A percentile compares a stretch with the other conserved stretches of the same genome.
phyloP scores from a whole-genome alignment of 768 basidiomycete genomes.

The Leccinum sublutescens region DNA sequence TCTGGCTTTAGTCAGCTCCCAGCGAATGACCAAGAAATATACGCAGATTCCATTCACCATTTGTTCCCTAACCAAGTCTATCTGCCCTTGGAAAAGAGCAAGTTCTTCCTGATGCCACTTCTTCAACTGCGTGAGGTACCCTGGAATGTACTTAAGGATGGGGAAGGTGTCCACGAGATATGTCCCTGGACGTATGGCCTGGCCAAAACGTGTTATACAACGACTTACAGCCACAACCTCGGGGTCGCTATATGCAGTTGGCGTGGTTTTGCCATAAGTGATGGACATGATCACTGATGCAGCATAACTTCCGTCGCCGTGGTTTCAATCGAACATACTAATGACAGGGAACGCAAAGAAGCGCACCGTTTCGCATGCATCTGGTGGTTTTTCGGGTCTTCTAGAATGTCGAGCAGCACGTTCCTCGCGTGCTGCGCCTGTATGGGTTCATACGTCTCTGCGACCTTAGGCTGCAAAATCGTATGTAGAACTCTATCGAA shows the following conservation, averaged over 20 bases:
- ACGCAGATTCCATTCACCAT: constrained; percentile 23
- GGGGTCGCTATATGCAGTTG: constrained; percentile 37
- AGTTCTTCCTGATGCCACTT: constrained; percentile 49
- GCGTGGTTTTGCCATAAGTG: constrained; percentile 40
- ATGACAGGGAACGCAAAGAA: neutral
- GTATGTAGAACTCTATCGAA: constrained; percentile 34
- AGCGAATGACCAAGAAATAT: accelerated
- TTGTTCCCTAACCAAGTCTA: constrained; percentile 28
- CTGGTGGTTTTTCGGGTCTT: constrained; percentile 33
- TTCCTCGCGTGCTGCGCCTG: constrained; percentile 35
- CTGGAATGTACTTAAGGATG: constrained; percentile 23
- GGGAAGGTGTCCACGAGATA: constrained; percentile 30
- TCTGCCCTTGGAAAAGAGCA: constrained; percentile 30
- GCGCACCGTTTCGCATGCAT: constrained; percentile 34
- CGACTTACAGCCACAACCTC: constrained; percentile 33
- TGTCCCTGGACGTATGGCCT: constrained; percentile 21
- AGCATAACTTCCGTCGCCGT: constrained; percentile 30
- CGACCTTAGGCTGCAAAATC: constrained; percentile 33
- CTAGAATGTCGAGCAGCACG: constrained; percentile 35
- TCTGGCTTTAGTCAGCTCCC: constrained; percentile 17
- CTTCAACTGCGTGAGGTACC: constrained; percentile 48
- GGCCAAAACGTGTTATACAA: constrained; percentile 27
- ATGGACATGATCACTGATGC: constrained; percentile 39
- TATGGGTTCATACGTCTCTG: constrained; percentile 32
- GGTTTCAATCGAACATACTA: neutral